phyloP scores from a whole-genome alignment of 2,329 filamentous ascomycete genomes.

The Thelonectria olida region DNA sequence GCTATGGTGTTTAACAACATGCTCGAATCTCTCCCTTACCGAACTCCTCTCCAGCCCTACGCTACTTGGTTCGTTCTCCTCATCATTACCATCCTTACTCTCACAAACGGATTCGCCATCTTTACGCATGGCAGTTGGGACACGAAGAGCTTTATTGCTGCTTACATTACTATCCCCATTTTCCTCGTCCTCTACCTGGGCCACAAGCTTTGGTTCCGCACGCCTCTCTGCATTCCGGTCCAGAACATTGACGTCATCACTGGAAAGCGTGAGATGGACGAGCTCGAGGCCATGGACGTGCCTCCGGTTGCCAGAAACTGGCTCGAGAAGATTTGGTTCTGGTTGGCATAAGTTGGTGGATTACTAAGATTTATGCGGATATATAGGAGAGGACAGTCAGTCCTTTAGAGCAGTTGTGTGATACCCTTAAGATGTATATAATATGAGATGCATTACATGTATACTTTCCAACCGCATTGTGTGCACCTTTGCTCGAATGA shows the following conservation, averaged over 20 bases:
- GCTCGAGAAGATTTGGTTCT: slow-evolving; percentile 64
- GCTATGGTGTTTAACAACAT: slow-evolving; percentile 64
- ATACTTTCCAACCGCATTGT: too few species aligned
- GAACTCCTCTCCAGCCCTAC: slow-evolving; percentile 66
- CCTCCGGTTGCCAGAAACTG: slow-evolving; percentile 60
- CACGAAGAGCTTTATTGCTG: slow-evolving; percentile 68
- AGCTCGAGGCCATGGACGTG: slow-evolving; percentile 59
- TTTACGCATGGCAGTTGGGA: slow-evolving; percentile 75
- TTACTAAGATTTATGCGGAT: not conserved
- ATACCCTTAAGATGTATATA: slow-evolving; percentile 17
- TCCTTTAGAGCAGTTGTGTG: slow-evolving; percentile 11
- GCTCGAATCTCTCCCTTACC: slow-evolving; percentile 58
- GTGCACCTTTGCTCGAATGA: too few species aligned
- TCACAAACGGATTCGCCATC: slow-evolving; percentile 80
- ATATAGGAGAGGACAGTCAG: not conserved
- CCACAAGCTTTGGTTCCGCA: slow-evolving; percentile 50
- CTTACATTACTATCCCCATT: slow-evolving; percentile 70
- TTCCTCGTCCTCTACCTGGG: slow-evolving; percentile 69
- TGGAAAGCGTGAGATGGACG: slow-evolving; percentile 71
- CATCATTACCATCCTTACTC: slow-evolving; percentile 66
- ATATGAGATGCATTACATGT: not conserved
- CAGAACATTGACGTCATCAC: slow-evolving; percentile 46
- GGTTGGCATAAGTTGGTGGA: slow-evolving; percentile 54
- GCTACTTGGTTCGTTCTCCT: slow-evolving; percentile 69
- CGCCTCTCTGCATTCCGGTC: slow-evolving; percentile 19